A percentile compares a stretch with the other conserved stretches of the same genome.
Evolutionary conservation across 129 eudicot genomes (phyloP).

Genomic region (Pittosporum tobira): DNA sequence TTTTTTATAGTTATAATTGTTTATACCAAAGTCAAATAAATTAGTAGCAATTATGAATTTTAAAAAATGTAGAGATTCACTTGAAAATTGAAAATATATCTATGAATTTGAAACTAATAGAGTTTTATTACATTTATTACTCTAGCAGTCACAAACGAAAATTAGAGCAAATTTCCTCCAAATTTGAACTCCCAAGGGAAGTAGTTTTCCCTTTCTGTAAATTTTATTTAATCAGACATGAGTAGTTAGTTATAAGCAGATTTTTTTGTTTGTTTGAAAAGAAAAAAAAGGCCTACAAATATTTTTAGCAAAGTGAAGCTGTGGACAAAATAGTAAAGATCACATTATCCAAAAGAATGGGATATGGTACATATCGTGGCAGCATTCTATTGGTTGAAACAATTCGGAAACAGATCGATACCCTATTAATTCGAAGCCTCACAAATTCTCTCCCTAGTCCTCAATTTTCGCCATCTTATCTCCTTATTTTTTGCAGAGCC

Average conservation of each 20-base stretch:
- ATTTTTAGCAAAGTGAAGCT: neutral
- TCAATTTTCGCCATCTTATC: neutral
- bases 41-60: no score
- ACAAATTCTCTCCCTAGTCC: constrained; percentile 6
- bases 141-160: no score
- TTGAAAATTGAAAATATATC: no score
- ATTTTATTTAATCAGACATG: no score
- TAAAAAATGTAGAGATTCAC: no score
- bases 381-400: constrained; percentile 30
- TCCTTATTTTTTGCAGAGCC: neutral
- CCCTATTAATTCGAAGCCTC: constrained; percentile 38
- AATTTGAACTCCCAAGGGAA: no score
- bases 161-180: no score
- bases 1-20: no score
- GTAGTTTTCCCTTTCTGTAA: no score
- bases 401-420: constrained; percentile 31
- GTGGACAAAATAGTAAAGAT: neutral
- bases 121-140: no score
- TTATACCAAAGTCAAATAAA: no score
- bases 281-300: neutral
- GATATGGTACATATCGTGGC: constrained; percentile 64
- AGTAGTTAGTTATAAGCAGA: neutral
- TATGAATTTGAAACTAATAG: no score
- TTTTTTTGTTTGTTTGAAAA: neutral
- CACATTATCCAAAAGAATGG: constrained; percentile 47